Evolutionary conservation across 2,329 filamentous ascomycete species (phyloP).

Genomic region (Bipolaris victoriae): DNA sequence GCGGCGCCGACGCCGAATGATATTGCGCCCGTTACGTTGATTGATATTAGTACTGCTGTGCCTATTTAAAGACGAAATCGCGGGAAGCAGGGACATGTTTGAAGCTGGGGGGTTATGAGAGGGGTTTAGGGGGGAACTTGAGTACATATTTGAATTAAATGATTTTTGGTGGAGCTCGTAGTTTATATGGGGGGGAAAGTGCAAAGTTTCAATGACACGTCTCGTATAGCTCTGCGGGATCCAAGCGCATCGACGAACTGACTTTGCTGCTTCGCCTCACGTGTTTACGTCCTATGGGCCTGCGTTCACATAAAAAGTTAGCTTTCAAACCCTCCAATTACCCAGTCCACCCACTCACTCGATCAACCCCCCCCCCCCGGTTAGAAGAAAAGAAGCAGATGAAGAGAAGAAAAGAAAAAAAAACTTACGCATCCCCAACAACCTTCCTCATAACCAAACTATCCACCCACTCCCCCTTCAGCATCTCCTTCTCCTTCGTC

Average conservation of each 20-base stretch:
- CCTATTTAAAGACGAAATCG: not conserved
- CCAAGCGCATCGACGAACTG: constrained; percentile 10
- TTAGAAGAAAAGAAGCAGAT: too few species aligned
- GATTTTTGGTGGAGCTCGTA: too few species aligned
- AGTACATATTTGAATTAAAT: too few species aligned
- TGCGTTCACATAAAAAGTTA: too few species aligned
- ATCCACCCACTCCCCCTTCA: constrained; percentile 45
- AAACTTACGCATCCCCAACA: constrained; percentile 20
- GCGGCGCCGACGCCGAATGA: not conserved
- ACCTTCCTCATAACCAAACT: constrained; percentile 36
- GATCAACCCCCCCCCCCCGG: too few species aligned
- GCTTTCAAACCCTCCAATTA: too few species aligned
- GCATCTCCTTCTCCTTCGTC: constrained; percentile 34
- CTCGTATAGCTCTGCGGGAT: constrained; percentile 8
- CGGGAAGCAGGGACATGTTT: not conserved
- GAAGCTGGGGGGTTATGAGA: not conserved
- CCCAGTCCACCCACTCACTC: too few species aligned
- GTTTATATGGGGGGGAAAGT: too few species aligned
- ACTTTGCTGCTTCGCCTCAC: constrained; percentile 10
- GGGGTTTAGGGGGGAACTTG: not conserved
- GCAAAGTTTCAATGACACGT: not conserved
- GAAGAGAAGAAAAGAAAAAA: not conserved
- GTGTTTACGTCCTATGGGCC: constrained; percentile 5
- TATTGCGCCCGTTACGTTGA: constrained; percentile 6
- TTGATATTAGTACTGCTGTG: not conserved